Percentiles rank a stretch among this genome's conserved stretches.
Evolutionary conservation across 2,329 filamentous ascomycete genomes (phyloP).

Genomic region (Leptodontidium sp.): DNA sequence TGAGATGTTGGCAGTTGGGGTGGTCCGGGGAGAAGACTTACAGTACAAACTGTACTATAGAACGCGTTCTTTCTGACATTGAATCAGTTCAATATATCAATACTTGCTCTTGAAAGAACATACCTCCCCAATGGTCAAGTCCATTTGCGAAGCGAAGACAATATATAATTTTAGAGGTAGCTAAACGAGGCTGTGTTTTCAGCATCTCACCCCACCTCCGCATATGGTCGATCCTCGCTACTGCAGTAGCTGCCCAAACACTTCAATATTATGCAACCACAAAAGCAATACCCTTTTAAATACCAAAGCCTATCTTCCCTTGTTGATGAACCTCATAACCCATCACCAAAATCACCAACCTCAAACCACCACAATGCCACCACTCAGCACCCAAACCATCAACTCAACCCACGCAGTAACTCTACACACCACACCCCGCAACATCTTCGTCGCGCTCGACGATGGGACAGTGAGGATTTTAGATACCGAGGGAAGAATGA

Average conservation of each 20-base stretch:
- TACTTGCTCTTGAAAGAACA: no score
- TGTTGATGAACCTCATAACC: no score
- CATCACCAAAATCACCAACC: no score
- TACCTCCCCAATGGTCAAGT: not conserved
- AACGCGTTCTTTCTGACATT: no score
- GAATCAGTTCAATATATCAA: no score
- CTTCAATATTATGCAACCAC: not conserved
- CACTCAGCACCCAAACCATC: not conserved
- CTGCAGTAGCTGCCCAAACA: not conserved
- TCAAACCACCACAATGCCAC: not conserved
- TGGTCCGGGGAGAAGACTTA: not conserved
- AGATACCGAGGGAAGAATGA: constrained; percentile 1
- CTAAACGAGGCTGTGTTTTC: constrained; percentile 9
- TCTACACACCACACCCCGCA: constrained; percentile 6
- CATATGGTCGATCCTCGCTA: not conserved
- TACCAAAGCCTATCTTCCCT: no score
- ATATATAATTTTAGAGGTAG: not conserved
- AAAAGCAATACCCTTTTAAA: no score
- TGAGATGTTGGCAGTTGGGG: not conserved
- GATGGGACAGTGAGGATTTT: constrained; percentile 16
- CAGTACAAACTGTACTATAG: no score
- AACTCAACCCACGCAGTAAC: not conserved
- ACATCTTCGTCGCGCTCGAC: constrained; percentile 16
- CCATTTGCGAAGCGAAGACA: not conserved
- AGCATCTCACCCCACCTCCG: not conserved